These are phyloP conservation scores for Alnus rubra DNA, from an alignment of 306 rosid genomes.

Conservation along the genomic window DNA sequence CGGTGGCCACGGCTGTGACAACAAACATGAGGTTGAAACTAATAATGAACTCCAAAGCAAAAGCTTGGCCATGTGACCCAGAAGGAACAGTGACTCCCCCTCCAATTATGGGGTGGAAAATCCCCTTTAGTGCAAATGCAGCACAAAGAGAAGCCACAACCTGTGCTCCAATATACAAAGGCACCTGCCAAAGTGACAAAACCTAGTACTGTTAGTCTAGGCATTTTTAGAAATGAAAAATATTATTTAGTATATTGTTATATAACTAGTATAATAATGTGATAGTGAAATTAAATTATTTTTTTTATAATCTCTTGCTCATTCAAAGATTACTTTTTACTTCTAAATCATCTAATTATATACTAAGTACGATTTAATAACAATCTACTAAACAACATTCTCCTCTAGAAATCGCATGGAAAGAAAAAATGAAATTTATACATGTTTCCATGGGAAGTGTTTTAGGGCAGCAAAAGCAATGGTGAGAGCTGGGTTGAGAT, in stretches of 20 bases:
- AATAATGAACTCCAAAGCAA: slow-evolving; percentile 76
- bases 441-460: slow-evolving; percentile 88
- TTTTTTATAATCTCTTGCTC: too few species aligned
- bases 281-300: too few species aligned
- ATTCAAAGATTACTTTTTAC: too few species aligned
- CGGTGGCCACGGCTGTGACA: slow-evolving; percentile 91
- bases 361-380: too few species aligned
- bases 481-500: slow-evolving; percentile 85
- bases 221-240: not conserved
- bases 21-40: slow-evolving; percentile 91
- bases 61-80: slow-evolving; percentile 65
- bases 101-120: slow-evolving; percentile 69
- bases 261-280: too few species aligned
- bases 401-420: not conserved
- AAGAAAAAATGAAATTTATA: slow-evolving; percentile 2
- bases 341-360: too few species aligned
- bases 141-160: slow-evolving; percentile 68
- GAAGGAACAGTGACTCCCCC: slow-evolving; percentile 92
- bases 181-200: slow-evolving; percentile 48
- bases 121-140: slow-evolving; percentile 62
- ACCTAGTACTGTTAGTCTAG: not conserved
- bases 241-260: too few species aligned
- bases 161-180: slow-evolving; percentile 78
- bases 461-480: slow-evolving; percentile 84
- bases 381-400: too few species aligned